Conservation (phyloP, 2,329 filamentous ascomycete genomes). For the Penicillium sp. region DNA sequence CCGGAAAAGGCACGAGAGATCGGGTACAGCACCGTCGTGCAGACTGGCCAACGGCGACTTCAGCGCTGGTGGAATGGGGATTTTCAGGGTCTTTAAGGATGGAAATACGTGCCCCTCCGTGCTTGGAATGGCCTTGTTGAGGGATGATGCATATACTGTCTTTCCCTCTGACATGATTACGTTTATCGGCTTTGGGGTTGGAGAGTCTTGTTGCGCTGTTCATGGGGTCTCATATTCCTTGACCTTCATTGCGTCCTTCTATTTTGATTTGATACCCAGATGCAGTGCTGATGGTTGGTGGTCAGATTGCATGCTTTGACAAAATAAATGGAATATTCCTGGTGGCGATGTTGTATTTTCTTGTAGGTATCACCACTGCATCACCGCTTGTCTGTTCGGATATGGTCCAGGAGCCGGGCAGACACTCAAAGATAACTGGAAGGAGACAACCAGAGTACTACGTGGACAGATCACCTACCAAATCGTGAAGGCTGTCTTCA, state of each 20-base stretch:
- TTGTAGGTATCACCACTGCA: no score
- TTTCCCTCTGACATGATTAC: background rate
- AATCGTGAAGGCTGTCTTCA: no score
- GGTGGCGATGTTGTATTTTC: no score
- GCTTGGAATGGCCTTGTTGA: no score
- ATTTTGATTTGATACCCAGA: background rate
- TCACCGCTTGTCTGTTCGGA: no score
- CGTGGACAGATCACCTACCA: no score
- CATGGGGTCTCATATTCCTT: background rate
- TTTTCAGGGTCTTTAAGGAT: slow-evolving; percentile 30
- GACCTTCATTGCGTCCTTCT: background rate
- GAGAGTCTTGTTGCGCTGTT: background rate
- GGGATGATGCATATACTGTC: background rate
- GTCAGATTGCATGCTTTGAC: background rate
- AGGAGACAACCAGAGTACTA: no score
- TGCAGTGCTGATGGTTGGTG: background rate
- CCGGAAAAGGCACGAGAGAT: slow-evolving; percentile 38
- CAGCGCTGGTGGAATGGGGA: slow-evolving; percentile 44
- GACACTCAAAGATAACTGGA: no score
- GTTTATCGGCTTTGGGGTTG: background rate
- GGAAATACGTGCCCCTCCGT: background rate
- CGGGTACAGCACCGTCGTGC: slow-evolving; percentile 29
- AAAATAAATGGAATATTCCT: no score
- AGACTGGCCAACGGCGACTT: slow-evolving; percentile 32
- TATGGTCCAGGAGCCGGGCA: no score